Evolutionary conservation across 1,284 basidiomycete species (phyloP), one percentile per base, ranked within the genome.

Genomic region (Takashimella tepidaria): DNA sequence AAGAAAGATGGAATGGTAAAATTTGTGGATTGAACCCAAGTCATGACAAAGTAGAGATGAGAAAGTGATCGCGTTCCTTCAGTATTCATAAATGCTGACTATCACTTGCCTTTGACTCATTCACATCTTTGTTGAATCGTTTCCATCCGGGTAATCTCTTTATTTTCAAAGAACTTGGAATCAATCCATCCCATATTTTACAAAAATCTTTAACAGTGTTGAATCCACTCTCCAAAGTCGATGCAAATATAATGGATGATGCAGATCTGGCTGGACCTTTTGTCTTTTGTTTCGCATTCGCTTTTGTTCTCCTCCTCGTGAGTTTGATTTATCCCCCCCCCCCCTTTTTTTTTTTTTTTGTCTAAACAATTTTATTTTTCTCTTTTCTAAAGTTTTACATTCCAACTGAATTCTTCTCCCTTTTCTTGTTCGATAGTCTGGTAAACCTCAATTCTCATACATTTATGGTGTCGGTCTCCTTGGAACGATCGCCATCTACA

Each of bases 221-320:
- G 54, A 98, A 98, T 67, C 96, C 96, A 1, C 77, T 98, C 24
- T 83, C 84, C 59, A 81, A 81, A 55, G 85, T 97, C 54, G 89
- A 98, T 64, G 88, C 89, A 58, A 88, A 85, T 65, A 97, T 99
- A 65, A 99, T 99, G 96, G 96, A 99, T 76, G 96, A 99, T 69
- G 92, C 95, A 41, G 96, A 99, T 76, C 81, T 99, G 24, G 93
- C 95, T 8, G 96, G 96, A 0, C 96, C 96, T 5, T 82, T 98
- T 44, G 83, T 98, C 12, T 98, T 98, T 78, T 87, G 87, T 69
- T 89, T 78, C 70, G 90, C 90, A 67, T 98, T 98, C 74, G 95
- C 87, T 13, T 87, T 87, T 48, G 91, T 89, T 69, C 81, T 97
- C 4, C 82, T 97, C 46, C 83, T 97, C 59, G 92, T 95, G 61